Conservation (phyloP, 768 basidiomycete species). For the Kwoniella shandongensis region DNA sequence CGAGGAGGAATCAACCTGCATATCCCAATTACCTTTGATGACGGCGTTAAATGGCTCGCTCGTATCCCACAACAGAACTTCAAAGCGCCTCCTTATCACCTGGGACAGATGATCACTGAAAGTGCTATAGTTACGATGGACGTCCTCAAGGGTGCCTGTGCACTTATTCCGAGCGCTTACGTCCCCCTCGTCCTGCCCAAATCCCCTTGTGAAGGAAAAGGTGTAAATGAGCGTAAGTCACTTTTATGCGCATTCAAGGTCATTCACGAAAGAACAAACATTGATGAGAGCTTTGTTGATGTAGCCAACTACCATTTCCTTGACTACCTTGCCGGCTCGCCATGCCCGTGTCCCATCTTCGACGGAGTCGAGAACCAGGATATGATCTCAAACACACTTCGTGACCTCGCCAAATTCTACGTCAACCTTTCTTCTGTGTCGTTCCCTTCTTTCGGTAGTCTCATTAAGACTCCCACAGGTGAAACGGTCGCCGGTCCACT, state of each 20-base stretch:
- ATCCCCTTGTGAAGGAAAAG: too few species aligned
- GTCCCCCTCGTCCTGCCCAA: too few species aligned
- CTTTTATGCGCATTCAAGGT: neutral
- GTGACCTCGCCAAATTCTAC: conserved; percentile 4
- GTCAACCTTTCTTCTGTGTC: neutral
- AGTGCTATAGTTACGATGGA: conserved; percentile 16
- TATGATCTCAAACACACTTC: neutral
- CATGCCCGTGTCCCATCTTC: neutral
- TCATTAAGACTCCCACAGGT: neutral
- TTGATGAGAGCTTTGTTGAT: neutral
- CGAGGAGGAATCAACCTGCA: conserved; percentile 15
- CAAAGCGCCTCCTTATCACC: neutral
- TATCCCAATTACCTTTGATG: conserved; percentile 13
- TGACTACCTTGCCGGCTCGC: neutral
- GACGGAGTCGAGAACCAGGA: neutral
- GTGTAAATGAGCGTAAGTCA: neutral
- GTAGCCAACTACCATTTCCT: neutral
- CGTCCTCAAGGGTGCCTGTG: conserved; percentile 1
- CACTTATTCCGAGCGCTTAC: too few species aligned
- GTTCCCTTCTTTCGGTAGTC: neutral
- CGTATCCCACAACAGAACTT: conserved; percentile 7
- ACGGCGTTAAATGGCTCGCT: conserved; percentile 20
- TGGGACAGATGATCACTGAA: neutral
- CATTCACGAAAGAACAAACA: neutral
- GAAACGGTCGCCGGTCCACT: conserved; percentile 1